phyloP scores from a whole-genome alignment of 2,329 filamentous ascomycete species.

The Clonostachys sp. region DNA sequence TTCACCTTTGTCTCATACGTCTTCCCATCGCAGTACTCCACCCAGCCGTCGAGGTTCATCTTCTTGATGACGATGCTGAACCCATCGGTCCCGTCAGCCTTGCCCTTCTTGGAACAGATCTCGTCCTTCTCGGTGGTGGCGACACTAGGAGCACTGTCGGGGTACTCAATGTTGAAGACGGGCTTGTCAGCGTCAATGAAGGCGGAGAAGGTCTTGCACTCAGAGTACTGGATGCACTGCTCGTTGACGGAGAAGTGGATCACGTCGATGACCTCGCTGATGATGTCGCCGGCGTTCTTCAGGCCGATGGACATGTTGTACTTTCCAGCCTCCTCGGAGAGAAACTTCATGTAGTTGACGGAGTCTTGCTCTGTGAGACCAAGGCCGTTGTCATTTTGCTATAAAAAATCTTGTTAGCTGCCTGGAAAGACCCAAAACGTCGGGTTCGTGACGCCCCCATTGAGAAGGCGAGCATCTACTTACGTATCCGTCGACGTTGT shows the following conservation, averaged over 20 bases:
- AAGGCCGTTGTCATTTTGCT: conserved; percentile 59
- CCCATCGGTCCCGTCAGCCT: conserved; percentile 31
- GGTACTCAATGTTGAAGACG: conserved; percentile 72
- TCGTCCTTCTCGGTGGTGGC: conserved; percentile 19
- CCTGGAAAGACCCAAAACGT: background rate
- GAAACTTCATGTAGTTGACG: conserved; percentile 54
- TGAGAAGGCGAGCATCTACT: conserved; percentile 11
- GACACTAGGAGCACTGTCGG: conserved; percentile 42
- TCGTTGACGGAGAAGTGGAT: conserved; percentile 68
- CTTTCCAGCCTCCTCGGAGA: conserved; percentile 47
- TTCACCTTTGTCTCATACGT: conserved; percentile 8
- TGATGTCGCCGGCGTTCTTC: conserved; percentile 63
- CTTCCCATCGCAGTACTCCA: conserved; percentile 45
- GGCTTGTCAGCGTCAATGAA: conserved; percentile 60
- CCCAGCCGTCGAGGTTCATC: conserved; percentile 59
- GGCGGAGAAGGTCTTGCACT: conserved; percentile 52
- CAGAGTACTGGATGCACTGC: conserved; percentile 56
- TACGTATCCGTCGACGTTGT: conserved; percentile 65
- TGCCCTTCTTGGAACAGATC: conserved; percentile 34
- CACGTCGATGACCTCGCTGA: conserved; percentile 36
- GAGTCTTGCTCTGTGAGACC: conserved; percentile 51
- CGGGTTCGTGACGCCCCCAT: too few species aligned
- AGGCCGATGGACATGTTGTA: conserved; percentile 59
- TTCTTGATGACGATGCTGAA: conserved; percentile 66
- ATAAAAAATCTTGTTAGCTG: conserved; percentile 2